Percentiles rank a stretch among this genome's conserved stretches.
These are phyloP conservation scores for Hymenoscyphus fraxineus DNA, from an alignment of 2,329 filamentous ascomycete species.

Conservation along the genomic window DNA sequence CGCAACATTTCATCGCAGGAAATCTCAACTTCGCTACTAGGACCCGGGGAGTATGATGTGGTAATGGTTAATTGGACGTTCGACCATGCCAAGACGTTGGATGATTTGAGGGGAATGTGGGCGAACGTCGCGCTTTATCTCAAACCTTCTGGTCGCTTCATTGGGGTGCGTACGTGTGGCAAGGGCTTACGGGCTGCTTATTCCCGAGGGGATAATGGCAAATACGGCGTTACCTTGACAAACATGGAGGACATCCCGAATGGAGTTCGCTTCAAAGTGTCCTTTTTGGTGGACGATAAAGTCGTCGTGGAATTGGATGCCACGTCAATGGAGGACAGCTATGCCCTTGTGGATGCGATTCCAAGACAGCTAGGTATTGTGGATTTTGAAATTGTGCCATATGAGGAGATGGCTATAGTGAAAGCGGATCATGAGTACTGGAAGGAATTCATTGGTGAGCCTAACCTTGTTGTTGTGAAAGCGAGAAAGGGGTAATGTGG, in stretches of 20 bases:
- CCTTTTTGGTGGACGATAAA: neutral
- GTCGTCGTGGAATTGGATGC: neutral
- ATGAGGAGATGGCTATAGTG: conserved; percentile 1
- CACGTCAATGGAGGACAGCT: conserved; percentile 4
- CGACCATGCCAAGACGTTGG: neutral
- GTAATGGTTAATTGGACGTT: conserved; percentile 3
- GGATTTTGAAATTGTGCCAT: conserved; percentile 1
- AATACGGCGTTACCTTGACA: neutral
- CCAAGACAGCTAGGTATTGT: neutral
- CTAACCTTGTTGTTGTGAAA: neutral
- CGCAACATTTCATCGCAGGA: neutral
- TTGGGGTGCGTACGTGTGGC: neutral
- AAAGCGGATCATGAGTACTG: conserved; percentile 2
- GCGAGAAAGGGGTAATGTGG: neutral
- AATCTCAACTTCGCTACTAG: neutral
- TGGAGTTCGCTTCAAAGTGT: neutral
- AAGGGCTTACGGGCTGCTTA: conserved; percentile 4
- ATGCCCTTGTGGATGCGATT: neutral
- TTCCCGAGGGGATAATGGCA: neutral
- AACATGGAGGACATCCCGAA: neutral
- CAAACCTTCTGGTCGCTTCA: neutral
- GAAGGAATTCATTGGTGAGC: neutral
- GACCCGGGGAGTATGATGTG: neutral
- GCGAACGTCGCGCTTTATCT: conserved; percentile 4
- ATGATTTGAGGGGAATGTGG: conserved; percentile 5